Evolutionary conservation across 75 land plant species (phyloP).

Genomic region (Pinus albicaulis): DNA sequence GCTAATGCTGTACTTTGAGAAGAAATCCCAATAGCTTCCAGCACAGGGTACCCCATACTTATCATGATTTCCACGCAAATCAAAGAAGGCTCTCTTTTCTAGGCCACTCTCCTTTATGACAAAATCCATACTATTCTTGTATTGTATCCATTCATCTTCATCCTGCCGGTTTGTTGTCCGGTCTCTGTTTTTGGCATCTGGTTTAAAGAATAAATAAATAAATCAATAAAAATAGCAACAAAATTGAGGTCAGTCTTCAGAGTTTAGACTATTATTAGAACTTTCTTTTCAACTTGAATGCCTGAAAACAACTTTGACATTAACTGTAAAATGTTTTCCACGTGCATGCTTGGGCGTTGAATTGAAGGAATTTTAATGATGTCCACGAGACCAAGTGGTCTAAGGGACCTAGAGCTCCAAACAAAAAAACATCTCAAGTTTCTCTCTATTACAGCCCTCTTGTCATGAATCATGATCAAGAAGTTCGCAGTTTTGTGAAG

Average conservation of each 20-base stretch:
- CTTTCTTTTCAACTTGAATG: neutral
- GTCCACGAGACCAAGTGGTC: no score
- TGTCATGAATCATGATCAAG: no score
- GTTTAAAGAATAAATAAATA: neutral
- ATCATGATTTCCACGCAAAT: slow-evolving; percentile 67
- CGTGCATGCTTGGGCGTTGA: neutral
- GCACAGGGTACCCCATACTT: slow-evolving; percentile 59
- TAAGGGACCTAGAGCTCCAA: no score
- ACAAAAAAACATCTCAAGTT: no score
- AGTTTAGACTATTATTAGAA: neutral
- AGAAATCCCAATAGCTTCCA: slow-evolving; percentile 40
- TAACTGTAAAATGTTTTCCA: neutral
- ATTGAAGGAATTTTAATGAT: no score
- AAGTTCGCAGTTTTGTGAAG: no score
- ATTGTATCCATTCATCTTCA: slow-evolving; percentile 56
- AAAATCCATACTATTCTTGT: slow-evolving; percentile 28
- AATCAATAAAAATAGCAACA: neutral
- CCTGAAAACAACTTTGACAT: neutral
- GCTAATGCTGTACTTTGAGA: slow-evolving; percentile 52
- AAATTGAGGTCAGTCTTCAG: neutral
- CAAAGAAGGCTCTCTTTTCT: slow-evolving; percentile 34
- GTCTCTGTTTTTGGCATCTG: slow-evolving; percentile 63
- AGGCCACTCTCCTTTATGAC: slow-evolving; percentile 43
- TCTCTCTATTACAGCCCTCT: no score
- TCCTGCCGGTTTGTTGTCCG: slow-evolving; percentile 49